A percentile compares a stretch with the other conserved stretches of the same genome.
Conservation (phyloP, 2,329 filamentous ascomycete genomes). For the Zasmidium angulare region DNA sequence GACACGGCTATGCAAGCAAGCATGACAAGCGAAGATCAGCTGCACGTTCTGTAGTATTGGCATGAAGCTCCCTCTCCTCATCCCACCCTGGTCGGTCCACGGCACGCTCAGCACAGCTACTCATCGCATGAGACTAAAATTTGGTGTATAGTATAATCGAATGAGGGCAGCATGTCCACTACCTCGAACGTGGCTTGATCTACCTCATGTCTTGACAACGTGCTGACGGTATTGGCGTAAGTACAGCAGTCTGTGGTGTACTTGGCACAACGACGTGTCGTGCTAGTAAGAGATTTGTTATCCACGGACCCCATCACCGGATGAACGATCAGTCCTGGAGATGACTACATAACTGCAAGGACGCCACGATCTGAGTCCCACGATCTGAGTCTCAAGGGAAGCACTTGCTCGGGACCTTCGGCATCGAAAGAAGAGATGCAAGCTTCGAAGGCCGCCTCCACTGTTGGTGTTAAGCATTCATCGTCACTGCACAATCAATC, state of each 20-base stretch:
- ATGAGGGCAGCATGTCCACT: not conserved
- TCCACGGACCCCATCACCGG: not conserved
- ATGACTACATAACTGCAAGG: not conserved
- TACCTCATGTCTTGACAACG: not conserved
- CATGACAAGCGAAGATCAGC: not conserved
- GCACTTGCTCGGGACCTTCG: no score
- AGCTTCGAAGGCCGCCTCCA: no score
- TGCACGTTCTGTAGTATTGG: not conserved
- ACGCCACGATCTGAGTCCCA: no score
- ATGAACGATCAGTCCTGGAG: not conserved
- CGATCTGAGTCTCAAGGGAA: no score
- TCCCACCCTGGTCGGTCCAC: not conserved
- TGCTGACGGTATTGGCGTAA: not conserved
- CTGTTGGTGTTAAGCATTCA: no score
- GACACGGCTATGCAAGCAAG: not conserved
- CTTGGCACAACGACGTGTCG: not conserved
- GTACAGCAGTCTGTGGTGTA: not conserved
- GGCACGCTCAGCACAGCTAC: not conserved
- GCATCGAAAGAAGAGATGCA: no score
- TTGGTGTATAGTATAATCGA: not conserved
- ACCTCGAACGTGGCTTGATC: not conserved
- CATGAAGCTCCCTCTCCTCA: not conserved
- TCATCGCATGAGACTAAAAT: not conserved
- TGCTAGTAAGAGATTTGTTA: not conserved
- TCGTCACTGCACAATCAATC: no score